phyloP scores from a whole-genome alignment of 345 rosid genomes.

The Syzygium grande region DNA sequence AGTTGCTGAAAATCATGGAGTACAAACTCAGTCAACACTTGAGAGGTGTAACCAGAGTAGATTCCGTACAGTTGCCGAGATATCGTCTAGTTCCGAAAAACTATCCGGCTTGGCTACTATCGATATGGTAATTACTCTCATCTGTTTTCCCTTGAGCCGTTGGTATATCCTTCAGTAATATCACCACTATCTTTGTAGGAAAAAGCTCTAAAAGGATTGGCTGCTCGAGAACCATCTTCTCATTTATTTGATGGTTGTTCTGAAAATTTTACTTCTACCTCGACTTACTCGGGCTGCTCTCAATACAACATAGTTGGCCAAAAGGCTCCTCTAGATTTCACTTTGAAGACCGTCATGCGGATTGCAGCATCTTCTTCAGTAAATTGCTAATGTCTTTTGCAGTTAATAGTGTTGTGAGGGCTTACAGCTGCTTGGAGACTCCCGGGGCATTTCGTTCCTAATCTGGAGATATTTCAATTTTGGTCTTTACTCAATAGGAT shows the following conservation, averaged over 20 bases:
- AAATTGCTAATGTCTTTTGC: slow-evolving; percentile 19
- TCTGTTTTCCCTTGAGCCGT: not conserved
- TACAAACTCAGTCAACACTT: slow-evolving; percentile 27
- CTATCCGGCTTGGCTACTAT: slow-evolving; percentile 31
- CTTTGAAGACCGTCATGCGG: slow-evolving; percentile 68
- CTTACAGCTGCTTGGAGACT: not conserved
- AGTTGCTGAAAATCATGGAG: slow-evolving; percentile 25
- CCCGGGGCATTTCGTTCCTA: not conserved
- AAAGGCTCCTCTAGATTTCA: slow-evolving; percentile 76
- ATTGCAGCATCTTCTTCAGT: slow-evolving; percentile 53
- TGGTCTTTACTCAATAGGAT: not conserved
- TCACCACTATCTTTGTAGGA: slow-evolving; percentile 34
- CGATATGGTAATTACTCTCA: slow-evolving; percentile 65
- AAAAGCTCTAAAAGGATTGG: slow-evolving; percentile 83
- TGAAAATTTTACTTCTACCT: slow-evolving; percentile 26
- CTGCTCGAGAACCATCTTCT: slow-evolving; percentile 32
- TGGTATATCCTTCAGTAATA: not conserved
- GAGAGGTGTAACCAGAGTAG: slow-evolving; percentile 51
- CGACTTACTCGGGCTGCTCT: slow-evolving; percentile 22
- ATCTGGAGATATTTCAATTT: not conserved
- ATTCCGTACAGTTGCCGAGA: slow-evolving; percentile 76
- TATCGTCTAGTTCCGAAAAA: slow-evolving; percentile 57
- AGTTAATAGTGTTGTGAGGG: not conserved
- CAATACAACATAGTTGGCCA: slow-evolving; percentile 47
- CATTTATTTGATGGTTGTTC: slow-evolving; percentile 20